Conservation (phyloP, 352 stramenopile genomes). For the Phytopythium montanum region DNA sequence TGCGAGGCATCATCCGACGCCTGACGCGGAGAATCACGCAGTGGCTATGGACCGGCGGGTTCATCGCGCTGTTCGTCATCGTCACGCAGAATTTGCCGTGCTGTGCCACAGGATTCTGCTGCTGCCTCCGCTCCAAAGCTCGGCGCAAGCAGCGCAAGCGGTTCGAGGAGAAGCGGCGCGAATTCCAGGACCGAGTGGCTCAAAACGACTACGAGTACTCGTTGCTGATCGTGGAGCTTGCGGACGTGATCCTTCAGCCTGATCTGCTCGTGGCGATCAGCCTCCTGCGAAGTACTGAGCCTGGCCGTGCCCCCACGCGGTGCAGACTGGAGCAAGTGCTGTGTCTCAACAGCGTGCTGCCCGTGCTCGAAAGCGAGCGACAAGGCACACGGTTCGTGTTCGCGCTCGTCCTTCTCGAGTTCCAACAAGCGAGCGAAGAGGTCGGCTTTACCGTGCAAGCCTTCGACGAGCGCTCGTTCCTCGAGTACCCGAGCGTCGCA, state of each 20-base stretch:
- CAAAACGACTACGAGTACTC: slow-evolving; percentile 80
- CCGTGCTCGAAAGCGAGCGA: slow-evolving; percentile 43
- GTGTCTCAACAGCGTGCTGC: slow-evolving; percentile 36
- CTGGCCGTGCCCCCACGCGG: not conserved
- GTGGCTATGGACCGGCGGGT: slow-evolving; percentile 3
- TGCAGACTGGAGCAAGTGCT: slow-evolving; percentile 19
- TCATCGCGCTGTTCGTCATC: slow-evolving; percentile 29
- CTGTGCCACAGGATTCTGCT: slow-evolving; percentile 47
- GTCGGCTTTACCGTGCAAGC: not conserved
- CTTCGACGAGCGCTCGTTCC: slow-evolving; percentile 19
- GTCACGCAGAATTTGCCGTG: slow-evolving; percentile 45
- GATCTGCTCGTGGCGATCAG: slow-evolving; percentile 27
- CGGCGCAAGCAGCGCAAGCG: slow-evolving; percentile 30
- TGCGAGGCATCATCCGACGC: not conserved
- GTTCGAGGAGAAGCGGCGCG: slow-evolving; percentile 32
- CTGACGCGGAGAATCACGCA: not conserved
- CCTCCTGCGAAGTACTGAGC: slow-evolving; percentile 21
- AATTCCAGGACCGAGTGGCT: slow-evolving; percentile 43
- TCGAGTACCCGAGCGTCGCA: slow-evolving; percentile 30
- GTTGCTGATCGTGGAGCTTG: slow-evolving; percentile 41
- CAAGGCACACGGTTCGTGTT: slow-evolving; percentile 47
- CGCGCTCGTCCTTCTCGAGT: slow-evolving; percentile 37
- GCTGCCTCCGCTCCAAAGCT: slow-evolving; percentile 39
- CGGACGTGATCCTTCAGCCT: slow-evolving; percentile 41
- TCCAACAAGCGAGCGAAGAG: slow-evolving; percentile 10